Percentiles rank a stretch among this genome's conserved stretches.
These are phyloP conservation scores for Mangifera indica DNA, from an alignment of 345 rosid species.

Conservation along the genomic window DNA sequence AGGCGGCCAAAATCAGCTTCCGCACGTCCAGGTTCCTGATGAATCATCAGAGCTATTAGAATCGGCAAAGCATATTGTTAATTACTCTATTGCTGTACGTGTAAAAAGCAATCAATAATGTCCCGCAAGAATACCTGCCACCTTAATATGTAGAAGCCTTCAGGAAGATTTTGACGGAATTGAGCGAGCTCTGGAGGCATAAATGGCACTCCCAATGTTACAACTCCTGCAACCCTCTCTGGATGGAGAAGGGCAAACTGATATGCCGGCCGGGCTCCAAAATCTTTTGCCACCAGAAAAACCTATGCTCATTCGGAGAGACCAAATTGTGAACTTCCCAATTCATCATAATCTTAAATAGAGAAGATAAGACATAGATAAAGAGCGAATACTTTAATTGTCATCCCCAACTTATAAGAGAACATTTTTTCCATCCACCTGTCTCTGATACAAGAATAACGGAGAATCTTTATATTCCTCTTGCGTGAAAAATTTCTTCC, in stretches of 20 bases:
- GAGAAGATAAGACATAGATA: too few species aligned
- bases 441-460: too few species aligned
- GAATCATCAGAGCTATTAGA: background rate
- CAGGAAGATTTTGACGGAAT: conserved; percentile 38
- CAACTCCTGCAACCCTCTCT: conserved; percentile 42
- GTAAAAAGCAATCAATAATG: background rate
- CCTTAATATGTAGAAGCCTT: conserved; percentile 50
- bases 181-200: conserved; percentile 27
- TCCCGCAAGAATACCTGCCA: conserved; percentile 39
- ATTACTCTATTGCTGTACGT: too few species aligned
- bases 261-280: conserved; percentile 44
- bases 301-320: conserved; percentile 31
- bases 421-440: too few species aligned
- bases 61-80: background rate
- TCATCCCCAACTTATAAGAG: too few species aligned
- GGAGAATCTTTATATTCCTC: too few species aligned
- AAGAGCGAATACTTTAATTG: too few species aligned
- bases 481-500: too few species aligned
- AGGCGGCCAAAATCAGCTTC: conserved; percentile 63
- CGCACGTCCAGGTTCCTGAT: conserved; percentile 54
- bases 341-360: background rate
- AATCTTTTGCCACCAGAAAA: conserved; percentile 53
- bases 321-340: background rate
- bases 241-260: conserved; percentile 44
- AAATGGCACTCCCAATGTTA: conserved; percentile 50